Conservation (phyloP, 352 stramenopile species). For the Plasmopara viticola region DNA sequence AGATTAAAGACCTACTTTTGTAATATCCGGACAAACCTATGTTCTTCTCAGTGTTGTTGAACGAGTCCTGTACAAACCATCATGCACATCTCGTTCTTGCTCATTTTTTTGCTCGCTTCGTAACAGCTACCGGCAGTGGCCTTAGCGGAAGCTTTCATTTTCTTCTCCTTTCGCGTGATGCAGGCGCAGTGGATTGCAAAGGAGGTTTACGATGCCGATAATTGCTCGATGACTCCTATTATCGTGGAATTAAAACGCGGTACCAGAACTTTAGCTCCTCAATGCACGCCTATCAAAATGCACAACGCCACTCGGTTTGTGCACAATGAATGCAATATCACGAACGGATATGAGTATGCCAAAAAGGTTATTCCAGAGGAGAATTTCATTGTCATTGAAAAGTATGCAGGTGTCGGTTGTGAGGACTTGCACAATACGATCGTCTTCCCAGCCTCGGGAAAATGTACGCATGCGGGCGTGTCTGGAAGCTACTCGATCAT, state of each 20-base stretch:
- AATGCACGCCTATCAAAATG: slow-evolving; percentile 9
- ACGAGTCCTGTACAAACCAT: no score
- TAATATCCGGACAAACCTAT: no score
- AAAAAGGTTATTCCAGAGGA: slow-evolving; percentile 13
- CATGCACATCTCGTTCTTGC: no score
- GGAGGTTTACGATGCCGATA: slow-evolving; percentile 7
- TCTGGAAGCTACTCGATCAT: slow-evolving; percentile 19
- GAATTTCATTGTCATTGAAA: slow-evolving; percentile 24
- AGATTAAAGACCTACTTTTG: no score
- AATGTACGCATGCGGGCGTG: slow-evolving; percentile 8
- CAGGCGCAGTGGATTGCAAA: slow-evolving; percentile 8
- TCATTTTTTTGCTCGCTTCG: background rate
- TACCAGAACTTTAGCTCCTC: slow-evolving; percentile 1
- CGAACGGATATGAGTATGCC: slow-evolving; percentile 19
- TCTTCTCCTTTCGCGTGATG: slow-evolving; percentile 5
- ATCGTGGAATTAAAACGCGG: slow-evolving; percentile 7
- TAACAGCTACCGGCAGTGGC: slow-evolving; percentile 1
- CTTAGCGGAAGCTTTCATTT: slow-evolving; percentile 2
- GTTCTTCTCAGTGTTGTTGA: no score
- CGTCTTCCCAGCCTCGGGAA: slow-evolving; percentile 14
- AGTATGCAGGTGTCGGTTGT: slow-evolving; percentile 10
- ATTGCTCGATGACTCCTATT: slow-evolving; percentile 12
- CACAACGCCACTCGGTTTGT: slow-evolving; percentile 11
- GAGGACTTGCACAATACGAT: slow-evolving; percentile 14
- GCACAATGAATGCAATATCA: slow-evolving; percentile 15